Evolutionary conservation across 2,329 filamentous ascomycete species (phyloP).

Genomic region (Cladophialophora chaetospira): DNA sequence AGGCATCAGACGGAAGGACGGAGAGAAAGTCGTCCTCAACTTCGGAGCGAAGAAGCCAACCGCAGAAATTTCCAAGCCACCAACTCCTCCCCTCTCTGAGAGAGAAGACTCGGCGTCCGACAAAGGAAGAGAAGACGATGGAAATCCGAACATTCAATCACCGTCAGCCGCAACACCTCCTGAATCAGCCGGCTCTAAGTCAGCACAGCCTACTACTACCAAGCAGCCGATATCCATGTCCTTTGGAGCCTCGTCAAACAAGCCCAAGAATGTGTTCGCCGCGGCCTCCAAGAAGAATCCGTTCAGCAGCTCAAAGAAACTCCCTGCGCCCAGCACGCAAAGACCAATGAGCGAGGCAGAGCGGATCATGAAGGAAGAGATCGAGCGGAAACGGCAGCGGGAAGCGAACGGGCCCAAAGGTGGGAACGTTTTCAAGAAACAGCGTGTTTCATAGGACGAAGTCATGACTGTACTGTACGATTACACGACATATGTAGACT

Average conservation of each 20-base stretch:
- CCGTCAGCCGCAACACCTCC: constrained; percentile 35
- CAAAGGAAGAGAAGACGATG: constrained; percentile 20
- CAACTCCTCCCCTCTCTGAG: constrained; percentile 33
- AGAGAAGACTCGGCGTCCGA: constrained; percentile 22
- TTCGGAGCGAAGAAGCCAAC: constrained; percentile 54
- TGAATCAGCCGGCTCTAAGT: not conserved
- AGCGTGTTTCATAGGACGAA: constrained; percentile 21
- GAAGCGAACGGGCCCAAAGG: constrained; percentile 22
- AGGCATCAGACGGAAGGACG: constrained; percentile 60
- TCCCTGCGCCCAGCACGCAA: constrained; percentile 63
- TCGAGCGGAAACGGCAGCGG: constrained; percentile 66
- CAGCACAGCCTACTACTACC: constrained; percentile 27
- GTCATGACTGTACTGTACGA: not conserved
- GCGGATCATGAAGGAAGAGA: constrained; percentile 83
- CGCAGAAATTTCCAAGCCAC: constrained; percentile 31
- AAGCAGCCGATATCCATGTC: constrained; percentile 61
- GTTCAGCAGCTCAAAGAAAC: constrained; percentile 67
- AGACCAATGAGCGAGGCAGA: constrained; percentile 83
- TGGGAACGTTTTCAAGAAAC: constrained; percentile 30
- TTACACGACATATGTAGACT: not conserved
- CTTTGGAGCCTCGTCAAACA: constrained; percentile 55
- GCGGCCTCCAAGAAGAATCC: constrained; percentile 64
- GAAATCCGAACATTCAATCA: constrained; percentile 3
- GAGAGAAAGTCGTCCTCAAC: constrained; percentile 74
- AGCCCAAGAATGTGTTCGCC: constrained; percentile 76